These are phyloP conservation scores for Gryganskiella cystojenkinii DNA, from an alignment of 192 early-diverging fungal genomes.

Conservation along the genomic window DNA sequence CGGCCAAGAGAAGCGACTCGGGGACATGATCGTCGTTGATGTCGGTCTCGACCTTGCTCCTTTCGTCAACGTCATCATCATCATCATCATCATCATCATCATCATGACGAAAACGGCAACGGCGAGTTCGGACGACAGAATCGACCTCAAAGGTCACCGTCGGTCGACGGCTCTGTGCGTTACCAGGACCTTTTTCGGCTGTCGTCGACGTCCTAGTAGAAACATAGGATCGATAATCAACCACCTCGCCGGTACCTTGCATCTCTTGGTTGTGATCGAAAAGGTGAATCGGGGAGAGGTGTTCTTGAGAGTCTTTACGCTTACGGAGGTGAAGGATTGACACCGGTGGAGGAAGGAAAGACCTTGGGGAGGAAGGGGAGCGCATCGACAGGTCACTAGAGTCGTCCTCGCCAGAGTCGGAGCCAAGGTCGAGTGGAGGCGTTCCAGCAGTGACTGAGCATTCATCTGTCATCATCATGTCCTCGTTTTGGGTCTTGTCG, in stretches of 20 bases:
- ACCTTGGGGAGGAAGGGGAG: not conserved
- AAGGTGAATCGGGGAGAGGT: conserved; percentile 4
- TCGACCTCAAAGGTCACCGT: conserved; percentile 39
- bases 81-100: not conserved
- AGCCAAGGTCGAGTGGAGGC: conserved; percentile 5
- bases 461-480: conserved; percentile 11
- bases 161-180: conserved; percentile 25
- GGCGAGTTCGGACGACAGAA: not conserved
- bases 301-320: conserved; percentile 31
- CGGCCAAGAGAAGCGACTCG: conserved; percentile 3
- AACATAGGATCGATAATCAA: not conserved
- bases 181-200: conserved; percentile 19
- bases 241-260: not conserved
- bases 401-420: conserved; percentile 6
- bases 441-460: not conserved
- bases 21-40: not conserved
- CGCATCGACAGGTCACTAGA: not conserved
- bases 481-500: not conserved
- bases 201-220: conserved; percentile 1
- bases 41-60: not conserved
- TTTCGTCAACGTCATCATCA: not conserved
- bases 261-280: conserved; percentile 13
- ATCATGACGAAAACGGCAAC: conserved; percentile 9
- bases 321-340: conserved; percentile 24
- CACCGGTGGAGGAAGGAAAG: not conserved